Evolutionary conservation across 192 early-diverging fungal species (phyloP).

Genomic region (Oehlia diaphana): DNA sequence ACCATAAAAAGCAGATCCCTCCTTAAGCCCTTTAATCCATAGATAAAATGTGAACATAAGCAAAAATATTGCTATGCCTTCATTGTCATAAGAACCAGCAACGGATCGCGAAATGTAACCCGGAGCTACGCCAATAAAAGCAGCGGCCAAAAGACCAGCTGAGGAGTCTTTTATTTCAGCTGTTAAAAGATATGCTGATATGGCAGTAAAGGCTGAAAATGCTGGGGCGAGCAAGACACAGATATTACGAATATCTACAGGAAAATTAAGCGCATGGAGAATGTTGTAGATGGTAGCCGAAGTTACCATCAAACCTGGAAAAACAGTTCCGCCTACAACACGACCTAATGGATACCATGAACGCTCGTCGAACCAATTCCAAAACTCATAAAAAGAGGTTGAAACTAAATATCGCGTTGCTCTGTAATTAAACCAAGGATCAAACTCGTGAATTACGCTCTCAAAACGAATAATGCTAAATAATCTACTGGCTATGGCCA

Average conservation of each 20-base stretch:
- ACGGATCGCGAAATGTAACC: conserved; percentile 99
- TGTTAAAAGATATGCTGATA: conserved; percentile 93
- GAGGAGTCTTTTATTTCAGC: conserved; percentile 88
- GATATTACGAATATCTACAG: conserved; percentile 97
- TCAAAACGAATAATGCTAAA: conserved; percentile 99
- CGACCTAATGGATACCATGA: conserved; percentile 99
- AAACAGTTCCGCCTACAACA: conserved; percentile 99
- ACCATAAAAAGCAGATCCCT: conserved; percentile 91
- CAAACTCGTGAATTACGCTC: conserved; percentile 99
- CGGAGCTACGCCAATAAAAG: conserved; percentile 97
- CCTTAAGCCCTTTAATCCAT: conserved; percentile 96
- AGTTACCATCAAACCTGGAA: conserved; percentile 99
- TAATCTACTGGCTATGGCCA: conserved; percentile 88
- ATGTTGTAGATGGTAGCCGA: conserved; percentile 92
- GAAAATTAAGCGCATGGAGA: conserved; percentile 91
- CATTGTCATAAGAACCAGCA: conserved; percentile 99
- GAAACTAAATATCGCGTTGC: conserved; percentile 90
- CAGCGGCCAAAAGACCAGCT: conserved; percentile 95
- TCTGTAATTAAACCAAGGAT: conserved; percentile 99
- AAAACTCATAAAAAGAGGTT: conserved; percentile 96
- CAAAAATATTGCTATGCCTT: conserved; percentile 99
- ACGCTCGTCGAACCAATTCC: conserved; percentile 99
- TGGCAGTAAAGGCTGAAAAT: conserved; percentile 95
- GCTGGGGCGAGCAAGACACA: conserved; percentile 97
- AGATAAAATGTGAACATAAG: conserved; percentile 97